Conservation (phyloP, 2,329 filamentous ascomycete genomes). For the Polychaeton citri region DNA sequence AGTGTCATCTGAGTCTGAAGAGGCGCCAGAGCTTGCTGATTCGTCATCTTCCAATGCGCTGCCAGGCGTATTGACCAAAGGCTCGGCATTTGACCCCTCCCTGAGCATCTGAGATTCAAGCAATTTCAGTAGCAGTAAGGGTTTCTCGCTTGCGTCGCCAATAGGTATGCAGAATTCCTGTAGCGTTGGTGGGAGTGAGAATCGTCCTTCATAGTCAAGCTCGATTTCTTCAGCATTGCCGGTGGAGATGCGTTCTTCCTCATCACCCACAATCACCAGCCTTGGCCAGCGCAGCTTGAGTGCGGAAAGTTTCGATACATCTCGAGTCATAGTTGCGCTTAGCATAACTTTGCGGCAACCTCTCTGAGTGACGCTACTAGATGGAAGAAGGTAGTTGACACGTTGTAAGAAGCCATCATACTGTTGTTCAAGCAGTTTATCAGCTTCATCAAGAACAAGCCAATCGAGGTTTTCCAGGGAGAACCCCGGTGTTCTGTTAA, state of each 20-base stretch:
- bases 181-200: constrained; percentile 43
- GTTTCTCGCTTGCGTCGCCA: constrained; percentile 43
- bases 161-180: constrained; percentile 37
- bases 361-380: constrained; percentile 14
- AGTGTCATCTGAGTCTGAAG: constrained; percentile 22
- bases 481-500: constrained; percentile 74
- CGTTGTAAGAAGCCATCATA: constrained; percentile 17
- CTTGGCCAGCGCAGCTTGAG: constrained; percentile 61
- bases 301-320: constrained; percentile 65
- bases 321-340: constrained; percentile 83
- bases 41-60: background rate
- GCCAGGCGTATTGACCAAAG: background rate
- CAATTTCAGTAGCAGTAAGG: constrained; percentile 71
- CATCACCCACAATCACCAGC: constrained; percentile 53
- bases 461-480: constrained; percentile 65
- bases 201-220: constrained; percentile 22
- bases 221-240: constrained; percentile 10
- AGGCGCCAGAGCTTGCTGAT: constrained; percentile 9
- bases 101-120: constrained; percentile 41
- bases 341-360: constrained; percentile 67
- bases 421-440: constrained; percentile 70
- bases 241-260: constrained; percentile 10
- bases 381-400: constrained; percentile 12
- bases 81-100: background rate
- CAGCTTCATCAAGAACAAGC: constrained; percentile 88